Evolutionary conservation across 2,329 filamentous ascomycete species (phyloP).

Genomic region (Sclerotinia spermophila): DNA sequence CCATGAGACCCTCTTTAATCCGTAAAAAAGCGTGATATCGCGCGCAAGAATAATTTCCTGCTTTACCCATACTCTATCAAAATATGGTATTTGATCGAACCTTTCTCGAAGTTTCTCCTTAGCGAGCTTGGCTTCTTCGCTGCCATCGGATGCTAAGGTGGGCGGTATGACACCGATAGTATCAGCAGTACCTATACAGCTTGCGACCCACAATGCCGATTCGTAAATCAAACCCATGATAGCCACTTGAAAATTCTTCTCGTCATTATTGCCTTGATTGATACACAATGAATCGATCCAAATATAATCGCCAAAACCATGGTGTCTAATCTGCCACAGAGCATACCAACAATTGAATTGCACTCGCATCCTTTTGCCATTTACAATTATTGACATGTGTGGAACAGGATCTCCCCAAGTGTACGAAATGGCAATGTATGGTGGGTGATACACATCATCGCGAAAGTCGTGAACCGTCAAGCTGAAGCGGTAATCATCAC

Average conservation of each 20-base stretch:
- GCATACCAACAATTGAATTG: conserved; percentile 11
- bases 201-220: conserved; percentile 20
- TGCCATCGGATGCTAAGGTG: not conserved
- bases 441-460: not conserved
- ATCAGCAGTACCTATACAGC: conserved; percentile 22
- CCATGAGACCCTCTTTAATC: not conserved
- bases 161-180: not conserved
- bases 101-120: not conserved
- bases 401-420: not conserved
- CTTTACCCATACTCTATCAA: conserved; percentile 13
- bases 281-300: conserved; percentile 28
- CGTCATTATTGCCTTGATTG: conserved; percentile 21
- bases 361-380: conserved; percentile 3
- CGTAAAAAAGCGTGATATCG: conserved; percentile 1
- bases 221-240: conserved; percentile 24
- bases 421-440: conserved; percentile 8
- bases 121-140: not conserved
- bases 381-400: not conserved
- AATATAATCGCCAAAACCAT: conserved; percentile 13
- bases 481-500: not conserved
- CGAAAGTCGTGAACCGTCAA: conserved; percentile 1
- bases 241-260: conserved; percentile 22
- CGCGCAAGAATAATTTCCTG: conserved; percentile 10
- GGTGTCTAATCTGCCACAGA: conserved; percentile 18
- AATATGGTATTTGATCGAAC: conserved; percentile 12